Conservation (phyloP, 2,329 filamentous ascomycete genomes). For the Thielaviopsis populi region DNA sequence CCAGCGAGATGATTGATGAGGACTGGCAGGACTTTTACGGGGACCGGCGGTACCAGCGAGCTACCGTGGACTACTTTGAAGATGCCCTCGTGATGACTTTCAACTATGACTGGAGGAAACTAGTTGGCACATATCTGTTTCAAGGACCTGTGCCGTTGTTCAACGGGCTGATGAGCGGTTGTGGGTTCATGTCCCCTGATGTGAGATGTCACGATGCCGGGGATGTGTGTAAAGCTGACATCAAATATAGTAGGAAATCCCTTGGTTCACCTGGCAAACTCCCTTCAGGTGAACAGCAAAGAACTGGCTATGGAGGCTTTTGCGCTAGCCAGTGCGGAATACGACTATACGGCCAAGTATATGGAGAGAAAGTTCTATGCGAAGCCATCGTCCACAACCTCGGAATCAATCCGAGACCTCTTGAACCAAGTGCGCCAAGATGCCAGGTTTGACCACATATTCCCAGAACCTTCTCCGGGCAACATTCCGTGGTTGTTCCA, state of each 20-base stretch:
- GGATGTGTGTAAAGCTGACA: constrained; percentile 6
- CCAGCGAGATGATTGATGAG: constrained; percentile 62
- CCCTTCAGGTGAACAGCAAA: constrained; percentile 71
- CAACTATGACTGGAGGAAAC: constrained; percentile 70
- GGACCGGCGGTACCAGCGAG: constrained; percentile 66
- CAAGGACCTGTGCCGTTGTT: constrained; percentile 60
- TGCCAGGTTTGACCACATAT: constrained; percentile 51
- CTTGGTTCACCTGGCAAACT: constrained; percentile 90
- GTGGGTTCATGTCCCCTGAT: constrained; percentile 35
- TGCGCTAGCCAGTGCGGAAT: constrained; percentile 45
- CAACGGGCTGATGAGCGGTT: constrained; percentile 62
- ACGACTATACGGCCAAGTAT: constrained; percentile 48
- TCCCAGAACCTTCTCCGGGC: constrained; percentile 39
- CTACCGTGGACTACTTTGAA: constrained; percentile 90
- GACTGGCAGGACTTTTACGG: constrained; percentile 85
- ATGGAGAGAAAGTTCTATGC: constrained; percentile 61
- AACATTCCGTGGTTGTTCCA: constrained; percentile 53
- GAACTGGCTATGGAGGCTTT: constrained; percentile 84
- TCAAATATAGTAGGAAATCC: constrained; percentile 58
- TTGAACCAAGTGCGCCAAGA: constrained; percentile 56
- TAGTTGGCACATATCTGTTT: constrained; percentile 65
- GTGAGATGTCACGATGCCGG: neutral
- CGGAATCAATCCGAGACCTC: constrained; percentile 52
- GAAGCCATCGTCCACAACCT: constrained; percentile 43
- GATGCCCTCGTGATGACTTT: constrained; percentile 62